These are phyloP conservation scores for Phytophthora tentaculata DNA, from an alignment of 352 stramenopile genomes.

Conservation along the genomic window DNA sequence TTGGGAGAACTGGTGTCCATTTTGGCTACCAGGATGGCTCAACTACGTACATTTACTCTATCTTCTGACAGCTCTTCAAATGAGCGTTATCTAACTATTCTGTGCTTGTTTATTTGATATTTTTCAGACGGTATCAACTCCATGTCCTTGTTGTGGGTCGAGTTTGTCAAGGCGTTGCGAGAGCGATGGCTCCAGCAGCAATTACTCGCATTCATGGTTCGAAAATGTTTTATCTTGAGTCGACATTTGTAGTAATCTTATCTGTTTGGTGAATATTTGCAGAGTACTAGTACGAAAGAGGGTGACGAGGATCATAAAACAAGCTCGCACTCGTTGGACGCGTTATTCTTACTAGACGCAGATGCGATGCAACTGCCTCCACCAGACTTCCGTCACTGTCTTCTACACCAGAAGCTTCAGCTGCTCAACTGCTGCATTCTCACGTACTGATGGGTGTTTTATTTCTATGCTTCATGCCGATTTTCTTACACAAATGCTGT, in stretches of 20 bases:
- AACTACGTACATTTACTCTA: conserved; percentile 73
- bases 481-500: neutral
- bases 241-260: too few species aligned
- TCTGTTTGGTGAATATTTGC: too few species aligned
- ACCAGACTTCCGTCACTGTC: conserved; percentile 75
- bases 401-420: conserved; percentile 85
- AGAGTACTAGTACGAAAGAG: conserved; percentile 46
- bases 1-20: conserved; percentile 77
- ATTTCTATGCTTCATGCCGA: neutral
- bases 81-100: conserved; percentile 6
- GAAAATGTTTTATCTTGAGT: too few species aligned
- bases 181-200: conserved; percentile 73
- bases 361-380: conserved; percentile 53
- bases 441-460: conserved; percentile 31
- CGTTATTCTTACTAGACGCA: conserved; percentile 62
- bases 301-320: conserved; percentile 35
- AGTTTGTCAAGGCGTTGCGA: conserved; percentile 81
- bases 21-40: conserved; percentile 67
- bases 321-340: conserved; percentile 47
- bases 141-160: conserved; percentile 83
- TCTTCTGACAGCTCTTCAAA: too few species aligned
- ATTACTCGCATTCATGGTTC: conserved; percentile 78
- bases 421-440: conserved; percentile 84
- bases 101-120: conserved; percentile 24
- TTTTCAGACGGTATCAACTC: conserved; percentile 68